phyloP scores from a whole-genome alignment of 2,329 filamentous ascomycete species.

The Fusarium denticulatum region DNA sequence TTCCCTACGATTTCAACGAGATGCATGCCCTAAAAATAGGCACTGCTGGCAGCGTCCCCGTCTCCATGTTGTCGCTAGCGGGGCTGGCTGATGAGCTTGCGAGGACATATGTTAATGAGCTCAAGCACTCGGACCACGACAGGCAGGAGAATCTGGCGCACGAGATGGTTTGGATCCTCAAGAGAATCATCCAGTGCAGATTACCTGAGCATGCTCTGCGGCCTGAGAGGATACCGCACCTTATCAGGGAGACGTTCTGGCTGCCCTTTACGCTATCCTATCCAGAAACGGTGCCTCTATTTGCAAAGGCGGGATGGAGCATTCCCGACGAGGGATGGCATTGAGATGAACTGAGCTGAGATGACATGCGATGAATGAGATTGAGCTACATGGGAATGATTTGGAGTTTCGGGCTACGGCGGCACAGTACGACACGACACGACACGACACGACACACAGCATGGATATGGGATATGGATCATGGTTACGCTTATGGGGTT shows the following conservation, averaged over 20 bases:
- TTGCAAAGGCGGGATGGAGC: conserved; percentile 45
- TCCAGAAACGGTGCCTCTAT: conserved; percentile 43
- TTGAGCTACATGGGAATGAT: not conserved
- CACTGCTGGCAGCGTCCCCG: conserved; percentile 9
- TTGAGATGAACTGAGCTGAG: not conserved
- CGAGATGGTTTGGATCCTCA: conserved; percentile 51
- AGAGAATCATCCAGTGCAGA: conserved; percentile 40
- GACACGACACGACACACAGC: not conserved
- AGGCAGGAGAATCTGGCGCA: conserved; percentile 38
- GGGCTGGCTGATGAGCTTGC: conserved; percentile 50
- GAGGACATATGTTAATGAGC: conserved; percentile 44
- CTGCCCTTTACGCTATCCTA: conserved; percentile 46
- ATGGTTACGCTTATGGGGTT: not conserved
- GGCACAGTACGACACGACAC: not conserved
- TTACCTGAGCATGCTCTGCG: conserved; percentile 33
- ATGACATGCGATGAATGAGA: not conserved
- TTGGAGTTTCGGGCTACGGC: conserved; percentile 19
- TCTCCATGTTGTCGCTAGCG: conserved; percentile 48
- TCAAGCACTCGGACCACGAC: conserved; percentile 20
- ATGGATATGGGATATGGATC: not conserved
- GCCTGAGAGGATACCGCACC: conserved; percentile 30
- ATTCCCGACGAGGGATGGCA: conserved; percentile 22
- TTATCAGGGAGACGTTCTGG: conserved; percentile 45
- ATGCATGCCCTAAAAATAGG: conserved; percentile 39
- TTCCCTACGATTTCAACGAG: conserved; percentile 47